phyloP scores from a whole-genome alignment of 768 basidiomycete genomes.

The Lactarius akahatsu region DNA sequence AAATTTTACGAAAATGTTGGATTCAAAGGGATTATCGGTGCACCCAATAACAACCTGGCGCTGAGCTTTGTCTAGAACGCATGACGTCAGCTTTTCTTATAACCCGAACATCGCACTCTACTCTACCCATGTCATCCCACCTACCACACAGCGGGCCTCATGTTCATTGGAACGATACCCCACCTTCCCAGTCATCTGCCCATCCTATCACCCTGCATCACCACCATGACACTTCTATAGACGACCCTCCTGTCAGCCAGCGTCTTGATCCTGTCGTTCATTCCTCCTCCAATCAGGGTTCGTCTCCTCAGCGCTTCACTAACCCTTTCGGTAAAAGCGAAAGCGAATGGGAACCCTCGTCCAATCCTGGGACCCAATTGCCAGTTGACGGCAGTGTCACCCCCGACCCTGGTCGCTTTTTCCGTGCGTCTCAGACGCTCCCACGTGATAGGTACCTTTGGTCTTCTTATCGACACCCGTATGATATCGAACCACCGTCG shows the following conservation, averaged over 20 bases:
- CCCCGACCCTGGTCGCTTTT: constrained; percentile 1
- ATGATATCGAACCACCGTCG: constrained; percentile 57
- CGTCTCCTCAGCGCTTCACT: constrained; percentile 21
- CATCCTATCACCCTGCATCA: not conserved
- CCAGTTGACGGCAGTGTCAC: constrained; percentile 19
- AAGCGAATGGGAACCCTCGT: constrained; percentile 3
- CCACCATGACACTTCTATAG: not conserved
- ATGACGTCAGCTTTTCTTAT: constrained; percentile 12
- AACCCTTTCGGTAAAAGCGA: constrained; percentile 15
- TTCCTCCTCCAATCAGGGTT: constrained; percentile 3
- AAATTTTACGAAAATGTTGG: constrained; percentile 63
- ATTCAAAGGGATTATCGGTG: constrained; percentile 56
- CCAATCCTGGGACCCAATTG: constrained; percentile 9
- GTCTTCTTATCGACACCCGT: constrained; percentile 59
- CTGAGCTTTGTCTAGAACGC: constrained; percentile 42
- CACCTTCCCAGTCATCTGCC: not conserved
- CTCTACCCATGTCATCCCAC: not conserved
- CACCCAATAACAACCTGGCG: constrained; percentile 51
- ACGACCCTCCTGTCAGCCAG: not conserved
- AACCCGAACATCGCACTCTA: not conserved
- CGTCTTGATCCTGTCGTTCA: not conserved
- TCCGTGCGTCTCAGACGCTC: constrained; percentile 17
- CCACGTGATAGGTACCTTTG: constrained; percentile 43
- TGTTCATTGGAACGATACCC: constrained; percentile 15
- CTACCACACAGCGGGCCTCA: constrained; percentile 5